phyloP scores from a whole-genome alignment of 2,329 filamentous ascomycete species.

The Trichophyton verrucosum region DNA sequence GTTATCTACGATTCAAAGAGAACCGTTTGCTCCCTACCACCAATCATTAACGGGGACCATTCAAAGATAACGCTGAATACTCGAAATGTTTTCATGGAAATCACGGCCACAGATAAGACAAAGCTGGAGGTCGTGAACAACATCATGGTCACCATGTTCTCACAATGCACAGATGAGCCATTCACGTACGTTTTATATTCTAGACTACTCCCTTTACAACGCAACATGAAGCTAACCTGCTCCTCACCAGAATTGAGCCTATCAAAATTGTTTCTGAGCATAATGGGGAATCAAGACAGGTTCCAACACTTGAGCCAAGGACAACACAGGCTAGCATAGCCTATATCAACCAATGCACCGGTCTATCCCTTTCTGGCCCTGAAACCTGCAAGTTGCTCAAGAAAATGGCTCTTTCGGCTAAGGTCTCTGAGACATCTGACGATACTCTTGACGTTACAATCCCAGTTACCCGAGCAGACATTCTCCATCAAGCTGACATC shows the following conservation, averaged over 20 bases:
- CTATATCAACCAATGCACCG: constrained; percentile 89
- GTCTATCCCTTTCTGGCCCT: constrained; percentile 60
- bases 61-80: constrained; percentile 91
- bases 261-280: constrained; percentile 86
- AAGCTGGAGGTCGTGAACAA: constrained; percentile 94
- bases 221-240: background rate
- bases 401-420: constrained; percentile 80
- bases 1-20: constrained; percentile 86
- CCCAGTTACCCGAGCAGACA: constrained; percentile 81
- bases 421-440: constrained; percentile 55
- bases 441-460: constrained; percentile 70
- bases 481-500: constrained; percentile 91
- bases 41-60: constrained; percentile 95
- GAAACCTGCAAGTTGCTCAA: constrained; percentile 67
- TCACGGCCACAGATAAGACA: constrained; percentile 88
- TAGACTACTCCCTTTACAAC: background rate
- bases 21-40: constrained; percentile 81
- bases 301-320: constrained; percentile 67
- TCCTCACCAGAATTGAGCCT: constrained; percentile 55
- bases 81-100: constrained; percentile 91
- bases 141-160: constrained; percentile 97
- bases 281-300: constrained; percentile 69
- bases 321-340: constrained; percentile 71
- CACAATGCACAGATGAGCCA: constrained; percentile 69
- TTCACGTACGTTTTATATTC: constrained; percentile 49